These are phyloP conservation scores for Tripidium arundinaceum DNA, from an alignment of 202 grass and related monocot species.

Conservation along the genomic window DNA sequence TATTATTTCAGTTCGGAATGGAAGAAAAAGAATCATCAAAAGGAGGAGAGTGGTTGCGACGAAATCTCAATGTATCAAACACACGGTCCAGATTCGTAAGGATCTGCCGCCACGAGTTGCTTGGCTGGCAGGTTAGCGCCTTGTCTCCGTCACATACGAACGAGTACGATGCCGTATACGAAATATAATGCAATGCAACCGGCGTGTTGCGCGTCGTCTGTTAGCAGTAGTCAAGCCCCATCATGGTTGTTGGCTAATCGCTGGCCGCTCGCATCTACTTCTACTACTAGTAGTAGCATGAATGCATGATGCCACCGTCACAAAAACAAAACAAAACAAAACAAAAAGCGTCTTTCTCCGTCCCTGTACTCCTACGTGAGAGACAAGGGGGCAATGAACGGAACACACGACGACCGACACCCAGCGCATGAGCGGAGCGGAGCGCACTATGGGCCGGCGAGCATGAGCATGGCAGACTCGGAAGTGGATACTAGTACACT, in stretches of 20 bases:
- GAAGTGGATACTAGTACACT: too few species aligned
- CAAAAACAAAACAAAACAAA: background rate
- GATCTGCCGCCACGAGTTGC: background rate
- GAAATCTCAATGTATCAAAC: too few species aligned
- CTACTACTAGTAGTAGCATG: background rate
- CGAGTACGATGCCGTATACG: background rate
- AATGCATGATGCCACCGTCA: background rate
- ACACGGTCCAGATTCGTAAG: background rate
- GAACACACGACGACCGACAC: background rate
- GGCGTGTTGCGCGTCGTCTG: slow-evolving; percentile 10
- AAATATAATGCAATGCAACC: background rate
- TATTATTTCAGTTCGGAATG: too few species aligned
- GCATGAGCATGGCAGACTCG: too few species aligned
- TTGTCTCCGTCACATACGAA: background rate
- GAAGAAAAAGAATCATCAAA: too few species aligned
- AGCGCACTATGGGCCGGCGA: too few species aligned
- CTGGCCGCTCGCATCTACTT: background rate
- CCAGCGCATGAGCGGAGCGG: background rate
- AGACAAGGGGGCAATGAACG: background rate
- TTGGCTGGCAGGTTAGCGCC: background rate
- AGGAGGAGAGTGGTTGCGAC: too few species aligned
- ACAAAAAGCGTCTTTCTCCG: background rate
- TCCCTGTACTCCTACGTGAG: background rate
- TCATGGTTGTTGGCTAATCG: background rate
- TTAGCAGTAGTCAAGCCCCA: background rate